Base-by-base conservation (phyloP, 192 early-diverging fungal species). In the Geranomyces variabilis region DNA sequence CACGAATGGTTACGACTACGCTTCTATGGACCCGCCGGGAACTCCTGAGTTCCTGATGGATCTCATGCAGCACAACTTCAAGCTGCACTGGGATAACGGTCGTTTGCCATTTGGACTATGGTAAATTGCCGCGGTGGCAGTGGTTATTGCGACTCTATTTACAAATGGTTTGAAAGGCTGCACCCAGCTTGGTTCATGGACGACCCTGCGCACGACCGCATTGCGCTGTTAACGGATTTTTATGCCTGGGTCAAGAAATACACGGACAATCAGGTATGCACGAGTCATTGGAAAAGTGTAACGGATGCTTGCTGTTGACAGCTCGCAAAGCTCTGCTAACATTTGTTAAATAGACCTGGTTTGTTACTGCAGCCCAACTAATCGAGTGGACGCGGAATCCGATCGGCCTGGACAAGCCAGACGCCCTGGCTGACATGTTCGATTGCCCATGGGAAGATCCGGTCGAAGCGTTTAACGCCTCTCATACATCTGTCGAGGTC, bases 21-120 rank as follows among this genome's bases (percentile, higher is more conserved):
- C 84, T 79, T 82, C 84, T 66, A 79, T 85, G 21, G 82, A 87
- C 31, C 74, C 88, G 24, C 68, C 73, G 26, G 85, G 82, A 19
- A 36, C 79, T 24, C 30, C 74, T 13, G 66, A 56, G 15, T 66
- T 62, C 44, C 79, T 90, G 22, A 68, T 78, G 17, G 44, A 46
- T 6, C 83, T 85, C 79, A 79, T 86, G 49, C 66, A 83, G n/a
- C 68, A 56, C 43, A 66, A 89, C 74, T 66, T 56, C 44, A 15
- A 24, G 56, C 53, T 33, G 13, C 64, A 57, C 56, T 69, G 67
- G 67, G 51, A 69, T 22, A 57, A 43, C 22, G 29, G 22, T 13
- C 69, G 28, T 22, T 59, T 17, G 34, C 51, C 62, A 7, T 69
- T 36, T 28, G 33, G 66, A 58, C 33, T 43, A 17, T 75, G 47